Base-by-base conservation (phyloP, 2,329 filamentous ascomycete genomes). In the Penicillium brevicompactum region DNA sequence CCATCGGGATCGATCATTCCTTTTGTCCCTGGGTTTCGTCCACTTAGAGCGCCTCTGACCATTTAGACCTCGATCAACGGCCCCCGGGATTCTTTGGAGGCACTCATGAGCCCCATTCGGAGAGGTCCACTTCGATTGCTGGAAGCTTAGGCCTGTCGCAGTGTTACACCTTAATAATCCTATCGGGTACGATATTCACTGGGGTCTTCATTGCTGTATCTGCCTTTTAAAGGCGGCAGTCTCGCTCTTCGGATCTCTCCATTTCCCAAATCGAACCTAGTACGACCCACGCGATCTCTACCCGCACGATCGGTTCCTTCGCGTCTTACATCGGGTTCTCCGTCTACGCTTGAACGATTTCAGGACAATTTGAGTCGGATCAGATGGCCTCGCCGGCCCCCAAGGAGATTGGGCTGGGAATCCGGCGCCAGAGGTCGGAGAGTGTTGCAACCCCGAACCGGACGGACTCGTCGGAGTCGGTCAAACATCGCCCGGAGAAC, bases 361-460 rank as follows among this genome's bases (percentile, higher is more conserved):
- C 16, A 2, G 14, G 46, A 7, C n/a, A 2, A 21, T 13, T 21
- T 13, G 3, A 2, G 3, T 7, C 10, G 7, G 22, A n/a, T 24
- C 27, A 27, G 22, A 60, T 60, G 58, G 43, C 50, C 31, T 56
- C 58, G 14, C 47, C 40, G 16, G 53, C 27, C 4, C 32, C 55
- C 21, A 32, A 49, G 4, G 45, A 50, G 34, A 46, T 46, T 6
- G 51, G 56, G 5, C 37, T 46, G 16, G 56, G 50, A 18, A 46
- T 47, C 10, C 46, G 45, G 18, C 53, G 53, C 13, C 56, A 58
- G 37, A 51, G 56, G 46, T 54, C 56, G 8, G 49, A 56, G n/a
- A 61, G 50, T 42, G 37, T 21, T 21, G 40, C 44, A 16, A 30
- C 44, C 8, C 6, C 53, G 3, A 13, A 31, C 4, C 42, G 40